Percentiles rank a stretch among this genome's conserved stretches.
Conservation (phyloP, 305 asterid genomes). For the Withania somnifera region DNA sequence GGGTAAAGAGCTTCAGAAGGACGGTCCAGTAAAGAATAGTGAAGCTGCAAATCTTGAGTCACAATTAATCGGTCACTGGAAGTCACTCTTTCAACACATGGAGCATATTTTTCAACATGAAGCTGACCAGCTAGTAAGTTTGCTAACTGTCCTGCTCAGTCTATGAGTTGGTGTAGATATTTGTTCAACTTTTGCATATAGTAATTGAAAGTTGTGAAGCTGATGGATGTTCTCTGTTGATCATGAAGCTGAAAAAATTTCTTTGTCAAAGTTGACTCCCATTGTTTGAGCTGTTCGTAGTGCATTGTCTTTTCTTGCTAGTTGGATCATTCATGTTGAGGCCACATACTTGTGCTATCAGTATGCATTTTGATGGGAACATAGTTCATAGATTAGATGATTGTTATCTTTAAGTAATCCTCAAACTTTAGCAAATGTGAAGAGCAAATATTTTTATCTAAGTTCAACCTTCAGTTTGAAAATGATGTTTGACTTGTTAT, state of each 20-base stretch:
- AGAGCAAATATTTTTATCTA: too few species aligned
- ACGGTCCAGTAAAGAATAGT: constrained; percentile 21
- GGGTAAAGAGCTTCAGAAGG: constrained; percentile 27
- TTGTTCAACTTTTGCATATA: neutral
- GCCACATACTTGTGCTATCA: neutral
- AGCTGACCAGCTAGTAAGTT: constrained; percentile 61
- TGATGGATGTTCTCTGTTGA: neutral
- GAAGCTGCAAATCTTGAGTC: constrained; percentile 37
- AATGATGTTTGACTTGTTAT: neutral
- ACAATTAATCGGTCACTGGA: constrained; percentile 62
- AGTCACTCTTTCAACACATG: constrained; percentile 64
- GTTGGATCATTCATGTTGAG: neutral
- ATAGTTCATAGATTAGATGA: neutral
- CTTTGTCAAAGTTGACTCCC: neutral
- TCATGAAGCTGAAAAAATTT: neutral
- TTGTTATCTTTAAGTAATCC: neutral
- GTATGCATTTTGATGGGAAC: neutral
- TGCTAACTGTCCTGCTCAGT: neutral
- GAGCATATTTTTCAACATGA: constrained; percentile 48
- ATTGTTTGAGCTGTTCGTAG: neutral
- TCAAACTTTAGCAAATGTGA: neutral
- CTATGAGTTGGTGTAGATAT: neutral
- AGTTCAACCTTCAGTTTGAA: neutral
- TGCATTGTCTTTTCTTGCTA: neutral
- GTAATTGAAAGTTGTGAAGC: neutral